These are phyloP conservation scores for Zalaria obscura DNA, from an alignment of 2,329 filamentous ascomycete genomes.

Conservation along the genomic window DNA sequence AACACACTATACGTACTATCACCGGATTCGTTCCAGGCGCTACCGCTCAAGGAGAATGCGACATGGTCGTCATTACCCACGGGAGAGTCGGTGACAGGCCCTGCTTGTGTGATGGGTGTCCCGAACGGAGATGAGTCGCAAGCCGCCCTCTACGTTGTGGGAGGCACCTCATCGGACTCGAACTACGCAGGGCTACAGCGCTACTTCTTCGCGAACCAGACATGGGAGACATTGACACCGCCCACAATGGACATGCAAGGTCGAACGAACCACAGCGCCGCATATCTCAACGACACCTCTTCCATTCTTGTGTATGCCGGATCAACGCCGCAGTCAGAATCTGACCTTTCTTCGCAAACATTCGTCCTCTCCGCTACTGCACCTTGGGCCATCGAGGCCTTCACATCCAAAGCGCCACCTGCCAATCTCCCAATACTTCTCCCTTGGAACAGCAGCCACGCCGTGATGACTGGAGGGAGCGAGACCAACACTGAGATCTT, in stretches of 20 bases:
- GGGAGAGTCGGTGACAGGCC: slow-evolving; percentile 59
- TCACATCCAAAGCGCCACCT: slow-evolving; percentile 45
- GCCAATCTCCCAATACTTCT: slow-evolving; percentile 57
- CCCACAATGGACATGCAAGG: slow-evolving; percentile 45
- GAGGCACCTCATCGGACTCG: slow-evolving; percentile 45
- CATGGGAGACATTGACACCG: slow-evolving; percentile 43
- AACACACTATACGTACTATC: slow-evolving; percentile 79
- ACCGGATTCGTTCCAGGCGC: slow-evolving; percentile 56
- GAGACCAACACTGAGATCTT: slow-evolving; percentile 53
- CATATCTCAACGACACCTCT: slow-evolving; percentile 56
- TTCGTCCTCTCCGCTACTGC: slow-evolving; percentile 55
- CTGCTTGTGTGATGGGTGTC: slow-evolving; percentile 59
- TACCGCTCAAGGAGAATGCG: slow-evolving; percentile 53
- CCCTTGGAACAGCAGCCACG: slow-evolving; percentile 56
- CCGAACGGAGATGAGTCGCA: slow-evolving; percentile 41
- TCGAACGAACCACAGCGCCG: slow-evolving; percentile 59
- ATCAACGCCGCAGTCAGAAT: slow-evolving; percentile 42
- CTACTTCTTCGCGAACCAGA: slow-evolving; percentile 41
- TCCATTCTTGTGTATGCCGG: slow-evolving; percentile 74
- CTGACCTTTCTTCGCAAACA: slow-evolving; percentile 52
- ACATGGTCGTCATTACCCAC: slow-evolving; percentile 54
- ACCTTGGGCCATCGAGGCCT: slow-evolving; percentile 50
- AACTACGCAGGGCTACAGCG: slow-evolving; percentile 64
- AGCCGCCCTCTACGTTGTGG: slow-evolving; percentile 65
- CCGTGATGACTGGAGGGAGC: slow-evolving; percentile 61